A percentile compares a stretch with the other conserved stretches of the same genome.
phyloP scores from a whole-genome alignment of 352 stramenopile species.

The Phytophthora foliorum region DNA sequence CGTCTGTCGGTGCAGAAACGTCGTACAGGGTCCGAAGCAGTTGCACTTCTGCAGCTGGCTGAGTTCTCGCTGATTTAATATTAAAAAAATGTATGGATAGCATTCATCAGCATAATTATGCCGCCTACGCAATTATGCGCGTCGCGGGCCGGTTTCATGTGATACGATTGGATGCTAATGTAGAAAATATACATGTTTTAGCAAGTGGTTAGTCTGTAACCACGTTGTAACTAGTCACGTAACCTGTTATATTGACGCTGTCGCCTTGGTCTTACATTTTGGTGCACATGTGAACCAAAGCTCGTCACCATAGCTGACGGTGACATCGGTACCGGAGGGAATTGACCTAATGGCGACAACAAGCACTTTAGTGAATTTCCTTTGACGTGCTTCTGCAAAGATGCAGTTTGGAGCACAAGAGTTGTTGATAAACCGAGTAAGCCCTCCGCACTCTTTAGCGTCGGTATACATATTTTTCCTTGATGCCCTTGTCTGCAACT shows the following conservation, averaged over 20 bases:
- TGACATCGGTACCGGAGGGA: background rate
- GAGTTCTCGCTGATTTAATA: too few relatives aligned
- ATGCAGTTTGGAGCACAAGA: background rate
- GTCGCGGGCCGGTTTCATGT: background rate
- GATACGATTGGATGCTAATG: too few relatives aligned
- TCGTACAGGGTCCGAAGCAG: too few relatives aligned
- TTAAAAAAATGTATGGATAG: too few relatives aligned
- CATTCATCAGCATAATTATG: too few relatives aligned
- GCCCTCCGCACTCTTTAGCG: background rate
- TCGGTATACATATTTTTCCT: background rate
- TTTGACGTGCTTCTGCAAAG: background rate
- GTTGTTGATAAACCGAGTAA: background rate
- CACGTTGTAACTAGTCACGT: background rate
- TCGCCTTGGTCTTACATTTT: background rate
- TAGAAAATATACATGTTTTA: too few relatives aligned
- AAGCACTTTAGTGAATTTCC: constrained; percentile 4
- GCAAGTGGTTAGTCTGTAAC: background rate
- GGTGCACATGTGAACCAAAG: background rate
- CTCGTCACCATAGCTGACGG: background rate
- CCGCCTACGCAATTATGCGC: too few relatives aligned
- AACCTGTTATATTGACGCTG: background rate
- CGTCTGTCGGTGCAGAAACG: too few relatives aligned
- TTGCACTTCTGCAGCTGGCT: background rate
- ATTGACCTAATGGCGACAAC: background rate
- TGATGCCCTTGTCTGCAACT: background rate